Conservation (phyloP, 2,329 filamentous ascomycete species). For the Exophiala viscosa region DNA sequence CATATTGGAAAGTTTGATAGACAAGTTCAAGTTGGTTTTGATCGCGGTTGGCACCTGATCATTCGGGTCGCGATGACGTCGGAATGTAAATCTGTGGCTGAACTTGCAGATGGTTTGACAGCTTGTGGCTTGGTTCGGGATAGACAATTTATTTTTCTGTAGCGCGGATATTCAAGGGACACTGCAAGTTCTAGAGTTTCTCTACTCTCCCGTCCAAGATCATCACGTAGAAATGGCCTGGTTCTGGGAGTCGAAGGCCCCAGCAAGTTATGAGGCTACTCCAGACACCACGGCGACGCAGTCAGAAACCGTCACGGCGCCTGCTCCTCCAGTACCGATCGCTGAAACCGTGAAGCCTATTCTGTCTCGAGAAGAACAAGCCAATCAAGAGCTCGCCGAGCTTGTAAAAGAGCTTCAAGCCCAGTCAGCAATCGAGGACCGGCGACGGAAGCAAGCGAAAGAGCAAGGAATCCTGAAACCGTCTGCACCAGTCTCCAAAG, state of each 20-base stretch:
- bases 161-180: not conserved
- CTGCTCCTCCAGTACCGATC: constrained; percentile 17
- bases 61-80: not conserved
- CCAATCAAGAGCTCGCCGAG: constrained; percentile 53
- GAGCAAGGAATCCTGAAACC: constrained; percentile 4
- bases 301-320: constrained; percentile 6
- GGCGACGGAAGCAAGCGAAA: constrained; percentile 10
- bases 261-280: constrained; percentile 19
- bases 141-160: not conserved
- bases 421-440: constrained; percentile 23
- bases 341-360: constrained; percentile 28
- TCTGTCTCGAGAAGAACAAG: constrained; percentile 45
- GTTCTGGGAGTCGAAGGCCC: constrained; percentile 39
- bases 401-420: constrained; percentile 49
- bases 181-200: not conserved
- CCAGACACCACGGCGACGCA: not conserved
- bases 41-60: not conserved
- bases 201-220: not conserved
- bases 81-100: not conserved
- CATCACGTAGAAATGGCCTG: constrained; percentile 41
- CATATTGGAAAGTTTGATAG: no score
- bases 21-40: no score
- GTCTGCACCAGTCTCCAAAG: constrained; percentile 26
- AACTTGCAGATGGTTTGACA: not conserved
- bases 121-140: not conserved